Base-by-base conservation (phyloP, 129 eudicot species). In the Flaveria linearis region DNA sequence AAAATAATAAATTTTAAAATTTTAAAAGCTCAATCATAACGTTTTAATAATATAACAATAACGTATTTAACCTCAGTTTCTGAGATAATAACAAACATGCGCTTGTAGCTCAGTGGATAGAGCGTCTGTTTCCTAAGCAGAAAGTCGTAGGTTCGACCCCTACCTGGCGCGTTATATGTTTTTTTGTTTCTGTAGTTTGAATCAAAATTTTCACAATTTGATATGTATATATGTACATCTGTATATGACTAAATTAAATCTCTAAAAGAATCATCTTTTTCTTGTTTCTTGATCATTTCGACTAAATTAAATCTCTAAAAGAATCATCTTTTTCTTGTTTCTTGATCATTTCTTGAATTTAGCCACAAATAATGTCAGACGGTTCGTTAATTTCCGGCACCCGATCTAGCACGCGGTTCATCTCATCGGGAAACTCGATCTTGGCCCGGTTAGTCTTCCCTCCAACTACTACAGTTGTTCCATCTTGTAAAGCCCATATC, bases 51-150 rank as follows among this genome's bases (percentile, higher is more conserved):
- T 33, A 28, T 3, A 28, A 28, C 4, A 33, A 33, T 5, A 4
- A 33, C 33, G 39, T 33, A 33, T 33, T 33, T 4, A 33, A 4
- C 0, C 4, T 33, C 4, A 33, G 39, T 33, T 4, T 33, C 7
- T 4, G 41, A 4, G 7, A 5, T 5, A 1, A 36, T 0, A 25
- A 36, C 41, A 28, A 71, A 20, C 0, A 4, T 2, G 95, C 92
- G 92, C 87, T 87, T 91, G 92, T 91, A 93, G 97, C 93, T 93
- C 97, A 93, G 96, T 88, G 96, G 98, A 93, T 93, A 90, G 96
- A 90, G 96, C 97, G 98, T 93, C 92, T 93, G 97, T 93, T 93
- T 93, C 96, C 93, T 93, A 93, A 93, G 98, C 97, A 90, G 98
- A 93, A 90, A 86, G 97, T 82, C 96, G 91, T 88, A 93, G 97